Evolutionary conservation across 1,284 basidiomycete genomes (phyloP).

Genomic region (Ustilago sp.): DNA sequence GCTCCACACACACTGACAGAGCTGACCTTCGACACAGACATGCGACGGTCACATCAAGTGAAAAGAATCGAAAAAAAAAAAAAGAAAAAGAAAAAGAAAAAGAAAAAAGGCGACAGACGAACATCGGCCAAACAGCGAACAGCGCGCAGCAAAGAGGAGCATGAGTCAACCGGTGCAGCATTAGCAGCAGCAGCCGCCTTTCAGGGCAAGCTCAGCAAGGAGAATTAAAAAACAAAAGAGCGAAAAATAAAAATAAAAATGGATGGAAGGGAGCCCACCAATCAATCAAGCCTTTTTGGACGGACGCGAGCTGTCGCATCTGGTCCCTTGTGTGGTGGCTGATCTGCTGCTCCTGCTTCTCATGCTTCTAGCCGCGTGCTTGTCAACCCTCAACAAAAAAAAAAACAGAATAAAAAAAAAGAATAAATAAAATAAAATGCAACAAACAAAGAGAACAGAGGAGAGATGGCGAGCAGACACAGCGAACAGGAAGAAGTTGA

Average conservation of each 20-base stretch:
- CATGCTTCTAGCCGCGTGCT: background rate
- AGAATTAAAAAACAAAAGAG: background rate
- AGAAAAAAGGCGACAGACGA: background rate
- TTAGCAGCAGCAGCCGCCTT: background rate
- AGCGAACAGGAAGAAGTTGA: background rate
- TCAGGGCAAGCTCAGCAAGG: background rate
- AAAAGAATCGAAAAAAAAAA: background rate
- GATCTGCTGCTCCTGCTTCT: background rate
- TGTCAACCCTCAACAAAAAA: background rate
- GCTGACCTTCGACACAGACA: too few relatives aligned
- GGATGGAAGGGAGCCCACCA: background rate
- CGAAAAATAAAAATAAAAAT: background rate
- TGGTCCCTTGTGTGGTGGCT: background rate
- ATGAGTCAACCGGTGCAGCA: too few relatives aligned
- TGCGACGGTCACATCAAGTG: too few relatives aligned
- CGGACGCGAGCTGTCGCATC: constrained; percentile 3
- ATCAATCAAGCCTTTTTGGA: background rate
- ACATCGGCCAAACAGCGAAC: too few relatives aligned
- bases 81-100: background rate
- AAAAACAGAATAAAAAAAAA: background rate
- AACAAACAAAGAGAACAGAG: background rate
- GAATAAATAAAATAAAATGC: background rate
- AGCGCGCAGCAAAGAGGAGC: too few relatives aligned
- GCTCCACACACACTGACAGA: too few relatives aligned
- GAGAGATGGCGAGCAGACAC: background rate